Conservation (phyloP, 139 green algal species). For the Chlamydomonas incerta region DNA sequence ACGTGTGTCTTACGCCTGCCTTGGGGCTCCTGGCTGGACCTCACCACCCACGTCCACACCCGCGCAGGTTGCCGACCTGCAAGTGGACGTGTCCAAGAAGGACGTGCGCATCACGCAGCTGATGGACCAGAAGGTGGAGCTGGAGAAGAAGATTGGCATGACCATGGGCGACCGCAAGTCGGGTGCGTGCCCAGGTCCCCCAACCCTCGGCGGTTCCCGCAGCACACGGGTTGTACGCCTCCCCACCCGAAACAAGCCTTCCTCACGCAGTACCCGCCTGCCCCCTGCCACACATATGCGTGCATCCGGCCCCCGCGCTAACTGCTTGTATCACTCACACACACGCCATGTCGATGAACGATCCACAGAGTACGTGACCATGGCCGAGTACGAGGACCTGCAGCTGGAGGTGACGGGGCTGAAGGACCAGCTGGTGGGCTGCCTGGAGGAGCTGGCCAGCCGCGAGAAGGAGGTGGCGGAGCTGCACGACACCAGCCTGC, state of each 20-base stretch:
- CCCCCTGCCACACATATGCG: too few relatives aligned
- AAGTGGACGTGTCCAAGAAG: constrained; percentile 50
- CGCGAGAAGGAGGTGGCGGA: constrained; percentile 65
- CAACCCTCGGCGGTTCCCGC: too few relatives aligned
- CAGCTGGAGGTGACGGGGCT: constrained; percentile 50
- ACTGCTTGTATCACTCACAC: too few relatives aligned
- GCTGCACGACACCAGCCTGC: constrained; percentile 46
- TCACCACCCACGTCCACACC: too few relatives aligned
- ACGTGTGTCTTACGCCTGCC: too few relatives aligned
- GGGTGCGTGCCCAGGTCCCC: constrained; percentile 18
- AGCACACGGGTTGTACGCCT: too few relatives aligned
- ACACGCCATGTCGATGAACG: not conserved
- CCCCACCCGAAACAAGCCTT: too few relatives aligned
- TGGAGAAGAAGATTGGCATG: constrained; percentile 54
- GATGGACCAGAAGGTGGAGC: constrained; percentile 42
- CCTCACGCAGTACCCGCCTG: too few relatives aligned
- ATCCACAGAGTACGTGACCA: constrained; percentile 52
- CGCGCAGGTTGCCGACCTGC: constrained; percentile 57
- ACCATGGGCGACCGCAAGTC: constrained; percentile 45
- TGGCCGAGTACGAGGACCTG: constrained; percentile 62
- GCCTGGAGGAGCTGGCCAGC: constrained; percentile 63
- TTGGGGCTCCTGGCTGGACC: too few relatives aligned
- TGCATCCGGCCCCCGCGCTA: too few relatives aligned
- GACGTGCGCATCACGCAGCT: constrained; percentile 53
- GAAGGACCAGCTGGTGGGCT: constrained; percentile 62